phyloP scores from a whole-genome alignment of 176 grass and related monocot genomes.

The maize (Zea mays) region Zm-B73-REFERENCE-NAM-5.0 NC_050100.1:86097501-86098000 shows the following conservation, averaged over 20 bases:
- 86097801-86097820: constrained; percentile 37
- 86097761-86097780: background rate
- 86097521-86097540: constrained; percentile 83
- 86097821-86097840: background rate
- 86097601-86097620: constrained; percentile 7
- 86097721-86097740: background rate
- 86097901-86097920: constrained; percentile 67
- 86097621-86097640: constrained; percentile 9
- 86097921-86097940: constrained; percentile 67
- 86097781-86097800: constrained; percentile 21
- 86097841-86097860: background rate
- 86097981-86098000: constrained; percentile 81
- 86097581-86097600: constrained; percentile 39
- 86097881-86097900: constrained; percentile 89
- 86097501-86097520: constrained; percentile 86
- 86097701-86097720: background rate
- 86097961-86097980: constrained; percentile 72
- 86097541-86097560: constrained; percentile 96
- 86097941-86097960: constrained; percentile 78
- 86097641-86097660: background rate
- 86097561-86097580: constrained; percentile 79
- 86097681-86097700: background rate
- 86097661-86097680: background rate
- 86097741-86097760: constrained; percentile 21
- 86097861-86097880: constrained; percentile 78